A percentile compares a stretch with the other conserved stretches of the same genome.
Evolutionary conservation across 129 eudicot genomes (phyloP).

Genomic region (Tagetes patula): DNA sequence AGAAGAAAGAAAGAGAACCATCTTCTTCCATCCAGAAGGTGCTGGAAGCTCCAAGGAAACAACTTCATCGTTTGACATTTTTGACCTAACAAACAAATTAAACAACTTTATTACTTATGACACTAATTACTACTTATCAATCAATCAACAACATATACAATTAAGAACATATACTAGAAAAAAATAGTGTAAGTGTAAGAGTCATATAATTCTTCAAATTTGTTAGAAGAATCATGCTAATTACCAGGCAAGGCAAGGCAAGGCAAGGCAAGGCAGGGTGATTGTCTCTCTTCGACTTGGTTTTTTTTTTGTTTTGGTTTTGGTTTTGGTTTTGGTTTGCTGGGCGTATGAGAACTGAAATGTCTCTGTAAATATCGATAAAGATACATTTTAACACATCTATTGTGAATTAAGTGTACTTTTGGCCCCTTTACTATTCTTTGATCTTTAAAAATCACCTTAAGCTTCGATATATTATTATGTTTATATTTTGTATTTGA

Average conservation of each 20-base stretch:
- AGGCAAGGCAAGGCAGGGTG: background rate
- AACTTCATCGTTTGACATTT: constrained; percentile 61
- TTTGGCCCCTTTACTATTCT: too few species aligned
- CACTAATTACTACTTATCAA: too few species aligned
- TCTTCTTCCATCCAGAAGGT: constrained; percentile 76
- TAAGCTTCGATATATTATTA: too few species aligned
- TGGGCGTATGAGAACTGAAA: constrained; percentile 35
- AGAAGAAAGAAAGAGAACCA: constrained; percentile 53
- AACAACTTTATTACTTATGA: background rate
- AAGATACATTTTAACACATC: background rate
- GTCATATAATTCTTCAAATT: constrained; percentile 16
- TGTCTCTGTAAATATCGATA: constrained; percentile 13
- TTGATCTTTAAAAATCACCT: too few species aligned
- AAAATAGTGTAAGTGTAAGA: background rate
- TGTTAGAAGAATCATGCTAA: constrained; percentile 14
- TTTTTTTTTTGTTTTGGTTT: too few species aligned
- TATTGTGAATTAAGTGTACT: too few species aligned
- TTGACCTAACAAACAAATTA: constrained; percentile 18
- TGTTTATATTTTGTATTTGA: too few species aligned
- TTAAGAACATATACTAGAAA: too few species aligned
- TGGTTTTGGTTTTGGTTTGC: constrained; percentile 18
- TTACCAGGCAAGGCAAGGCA: background rate
- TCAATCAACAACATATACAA: too few species aligned
- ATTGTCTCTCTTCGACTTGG: constrained; percentile 39
- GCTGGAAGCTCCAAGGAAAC: constrained; percentile 78